Evolutionary conservation across 2,329 filamentous ascomycete species (phyloP).

Genomic region (Alternaria infectoria): DNA sequence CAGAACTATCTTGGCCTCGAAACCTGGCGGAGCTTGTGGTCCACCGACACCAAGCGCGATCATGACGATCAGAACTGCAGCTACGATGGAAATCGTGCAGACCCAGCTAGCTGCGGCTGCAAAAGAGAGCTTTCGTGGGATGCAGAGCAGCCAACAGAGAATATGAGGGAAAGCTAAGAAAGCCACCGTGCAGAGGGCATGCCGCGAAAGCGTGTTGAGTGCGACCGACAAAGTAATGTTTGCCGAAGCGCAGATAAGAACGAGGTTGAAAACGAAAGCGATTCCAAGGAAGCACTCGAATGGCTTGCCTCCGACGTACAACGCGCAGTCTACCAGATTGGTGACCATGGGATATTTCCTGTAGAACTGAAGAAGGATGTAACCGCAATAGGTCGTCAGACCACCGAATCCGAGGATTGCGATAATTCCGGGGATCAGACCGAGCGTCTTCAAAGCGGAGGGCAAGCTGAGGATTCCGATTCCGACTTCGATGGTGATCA

Average conservation of each 20-base stretch:
- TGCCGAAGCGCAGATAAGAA: conserved; percentile 36
- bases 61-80: conserved; percentile 71
- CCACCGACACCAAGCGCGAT: conserved; percentile 65
- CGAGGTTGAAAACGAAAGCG: conserved; percentile 35
- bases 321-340: conserved; percentile 38
- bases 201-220: conserved; percentile 66
- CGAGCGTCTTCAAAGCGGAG: conserved; percentile 35
- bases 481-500: conserved; percentile 41
- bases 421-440: conserved; percentile 39
- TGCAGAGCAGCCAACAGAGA: conserved; percentile 65
- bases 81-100: conserved; percentile 63
- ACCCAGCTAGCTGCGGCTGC: conserved; percentile 65
- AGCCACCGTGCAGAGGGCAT: conserved; percentile 68
- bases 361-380: conserved; percentile 36
- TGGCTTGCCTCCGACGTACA: conserved; percentile 34
- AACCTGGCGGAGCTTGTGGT: conserved; percentile 44
- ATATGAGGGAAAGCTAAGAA: conserved; percentile 66
- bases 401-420: conserved; percentile 36
- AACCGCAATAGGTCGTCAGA: conserved; percentile 37
- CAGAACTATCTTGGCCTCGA: conserved; percentile 27
- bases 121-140: conserved; percentile 68
- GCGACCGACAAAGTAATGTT: conserved; percentile 59
- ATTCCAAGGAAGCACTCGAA: conserved; percentile 35
- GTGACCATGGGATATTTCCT: conserved; percentile 36
- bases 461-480: conserved; percentile 39